Evolutionary conservation across 116 monocot genomes (phyloP).

Genomic region (Papilionanthe hybrid): DNA sequence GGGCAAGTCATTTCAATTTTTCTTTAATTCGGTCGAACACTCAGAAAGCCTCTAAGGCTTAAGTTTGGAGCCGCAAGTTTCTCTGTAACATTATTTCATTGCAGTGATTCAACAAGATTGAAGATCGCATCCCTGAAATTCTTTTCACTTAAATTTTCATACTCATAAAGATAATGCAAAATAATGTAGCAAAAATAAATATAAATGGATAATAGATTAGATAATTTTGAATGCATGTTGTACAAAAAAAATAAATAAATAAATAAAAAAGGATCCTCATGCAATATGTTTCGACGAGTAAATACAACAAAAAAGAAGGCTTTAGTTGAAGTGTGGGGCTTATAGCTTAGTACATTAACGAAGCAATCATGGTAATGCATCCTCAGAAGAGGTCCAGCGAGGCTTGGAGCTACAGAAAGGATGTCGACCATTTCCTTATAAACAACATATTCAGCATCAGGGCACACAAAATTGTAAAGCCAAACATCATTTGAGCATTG

Average conservation of each 20-base stretch:
- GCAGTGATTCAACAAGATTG: conserved; percentile 45
- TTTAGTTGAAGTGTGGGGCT: too few relatives aligned
- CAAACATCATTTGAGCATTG: conserved; percentile 27
- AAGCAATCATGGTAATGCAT: conserved; percentile 92
- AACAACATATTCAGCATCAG: conserved; percentile 57
- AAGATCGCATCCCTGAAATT: conserved; percentile 55
- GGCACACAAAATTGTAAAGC: conserved; percentile 57
- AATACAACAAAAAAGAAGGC: too few relatives aligned
- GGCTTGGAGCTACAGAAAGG: conserved; percentile 42
- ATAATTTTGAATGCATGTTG: not conserved
- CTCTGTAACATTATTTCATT: conserved; percentile 27
- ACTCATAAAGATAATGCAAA: too few relatives aligned
- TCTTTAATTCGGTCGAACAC: conserved; percentile 53
- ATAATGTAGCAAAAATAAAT: too few relatives aligned
- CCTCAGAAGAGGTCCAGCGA: conserved; percentile 45
- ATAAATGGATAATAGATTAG: not conserved
- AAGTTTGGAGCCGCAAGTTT: conserved; percentile 38
- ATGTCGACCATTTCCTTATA: conserved; percentile 36
- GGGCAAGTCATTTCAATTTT: conserved; percentile 49
- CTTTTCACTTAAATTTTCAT: too few relatives aligned
- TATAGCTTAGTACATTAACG: conserved; percentile 49
- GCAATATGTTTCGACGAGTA: too few relatives aligned
- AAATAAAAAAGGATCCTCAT: too few relatives aligned
- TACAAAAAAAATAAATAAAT: too few relatives aligned
- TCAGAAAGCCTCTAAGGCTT: conserved; percentile 34